Evolutionary conservation across 2,329 filamentous ascomycete genomes (phyloP), one percentile per base, ranked within the genome.

Genomic region (Cryphonectria naterciae): DNA sequence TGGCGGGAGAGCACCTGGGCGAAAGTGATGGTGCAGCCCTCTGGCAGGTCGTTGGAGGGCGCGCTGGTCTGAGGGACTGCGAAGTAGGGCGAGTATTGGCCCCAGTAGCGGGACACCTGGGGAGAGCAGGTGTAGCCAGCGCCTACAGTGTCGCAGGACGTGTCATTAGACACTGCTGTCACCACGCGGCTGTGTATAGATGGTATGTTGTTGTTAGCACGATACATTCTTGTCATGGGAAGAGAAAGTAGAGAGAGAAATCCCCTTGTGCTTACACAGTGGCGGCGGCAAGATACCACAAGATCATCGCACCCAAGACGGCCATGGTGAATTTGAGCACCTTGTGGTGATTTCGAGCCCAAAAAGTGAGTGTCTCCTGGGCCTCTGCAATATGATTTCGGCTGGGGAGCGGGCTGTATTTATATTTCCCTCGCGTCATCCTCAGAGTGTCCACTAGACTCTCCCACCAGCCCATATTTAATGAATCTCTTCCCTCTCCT

Each of bases 31-130:
- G 87, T 83, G 81, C 95, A 98, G n/a, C 84, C 85, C 0, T 83
- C 75, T 0, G 94, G 94, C 0, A 92, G 82, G 10, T 84, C 83
- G 8, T 85, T 75, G 22, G 88, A 83, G 66, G 93, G 88, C 2
- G 88, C 83, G 1, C 92, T 94, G 35, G 35, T 28, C 43, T 68
- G 67, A 8, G 90, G 86, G 0, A 95, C 91, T 0, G 91, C 87
- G 81, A 93, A 97, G 82, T 90, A 97, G 1, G 94, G 93, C 25
- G 93, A 92, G 80, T 97, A 97, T 79, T 95, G 94, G 69, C 94
- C 95, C 93, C 94, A 97, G 69, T 85, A 86, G 74, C 89, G 91
- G 1, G 89, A 88, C 61, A 91, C 85, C 43, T 86, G 79, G 4
- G 86, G 80, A 64, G 85, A 84, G 80, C 92, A 94, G 73, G 87